phyloP scores from a whole-genome alignment of 2,329 filamentous ascomycete genomes.

The Phaeosphaeria sp. region DNA sequence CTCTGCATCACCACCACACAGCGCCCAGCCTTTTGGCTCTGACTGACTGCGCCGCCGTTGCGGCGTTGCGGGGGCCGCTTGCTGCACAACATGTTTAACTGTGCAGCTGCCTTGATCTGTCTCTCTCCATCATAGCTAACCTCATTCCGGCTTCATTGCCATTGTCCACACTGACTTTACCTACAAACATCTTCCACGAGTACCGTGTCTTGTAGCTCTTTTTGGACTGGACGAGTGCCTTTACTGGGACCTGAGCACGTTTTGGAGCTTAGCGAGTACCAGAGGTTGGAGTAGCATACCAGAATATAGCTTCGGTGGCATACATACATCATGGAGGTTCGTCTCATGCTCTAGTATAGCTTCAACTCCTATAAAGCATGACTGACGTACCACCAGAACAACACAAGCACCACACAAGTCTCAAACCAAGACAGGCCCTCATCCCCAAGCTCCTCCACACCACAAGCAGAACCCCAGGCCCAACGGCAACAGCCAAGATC shows the following conservation, averaged over 20 bases:
- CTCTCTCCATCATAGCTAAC: constrained; percentile 2
- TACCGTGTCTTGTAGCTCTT: background rate
- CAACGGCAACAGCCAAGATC: background rate
- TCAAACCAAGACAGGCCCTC: constrained; percentile 3
- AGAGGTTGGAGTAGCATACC: background rate
- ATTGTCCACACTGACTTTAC: background rate
- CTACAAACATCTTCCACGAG: constrained; percentile 8
- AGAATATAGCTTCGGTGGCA: background rate
- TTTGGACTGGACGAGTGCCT: background rate
- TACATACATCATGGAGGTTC: constrained; percentile 4
- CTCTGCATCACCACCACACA: background rate
- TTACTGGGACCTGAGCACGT: background rate
- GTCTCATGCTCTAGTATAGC: background rate
- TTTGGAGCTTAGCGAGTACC: background rate
- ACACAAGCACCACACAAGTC: constrained; percentile 1
- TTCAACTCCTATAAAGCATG: background rate
- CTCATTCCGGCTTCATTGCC: constrained; percentile 1
- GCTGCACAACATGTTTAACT: background rate
- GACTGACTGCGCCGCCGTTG: constrained; percentile 5
- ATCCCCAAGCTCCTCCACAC: background rate
- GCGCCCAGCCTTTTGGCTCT: background rate
- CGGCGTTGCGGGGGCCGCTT: constrained; percentile 1
- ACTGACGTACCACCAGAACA: constrained; percentile 2
- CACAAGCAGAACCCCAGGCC: constrained; percentile 2
- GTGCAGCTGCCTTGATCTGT: constrained; percentile 5